phyloP scores from a whole-genome alignment of 345 rosid genomes.

The Lumnitzera racemosa region DNA sequence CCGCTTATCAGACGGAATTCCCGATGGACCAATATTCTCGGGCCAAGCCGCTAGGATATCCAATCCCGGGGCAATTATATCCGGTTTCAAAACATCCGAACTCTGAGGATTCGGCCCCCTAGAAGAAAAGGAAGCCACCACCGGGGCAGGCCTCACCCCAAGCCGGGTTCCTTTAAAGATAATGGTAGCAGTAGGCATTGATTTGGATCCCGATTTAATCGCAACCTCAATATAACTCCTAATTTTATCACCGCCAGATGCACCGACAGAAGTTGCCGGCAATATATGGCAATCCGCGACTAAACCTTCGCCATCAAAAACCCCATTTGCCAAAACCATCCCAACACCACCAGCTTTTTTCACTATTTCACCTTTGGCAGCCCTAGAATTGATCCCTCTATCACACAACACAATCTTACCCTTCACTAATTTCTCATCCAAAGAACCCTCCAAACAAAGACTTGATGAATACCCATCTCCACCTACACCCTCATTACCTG shows the following conservation, averaged over 20 bases:
- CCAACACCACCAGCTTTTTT: slow-evolving; percentile 75
- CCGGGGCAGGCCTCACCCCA: slow-evolving; percentile 69
- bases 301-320: slow-evolving; percentile 82
- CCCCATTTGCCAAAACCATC: slow-evolving; percentile 87
- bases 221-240: slow-evolving; percentile 46
- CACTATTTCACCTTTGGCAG: slow-evolving; percentile 80
- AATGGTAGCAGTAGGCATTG: slow-evolving; percentile 58
- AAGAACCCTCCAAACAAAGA: slow-evolving; percentile 71
- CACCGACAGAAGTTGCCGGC: slow-evolving; percentile 78
- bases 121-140: slow-evolving; percentile 84
- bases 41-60: slow-evolving; percentile 98
- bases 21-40: slow-evolving; percentile 67
- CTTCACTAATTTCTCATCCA: slow-evolving; percentile 49
- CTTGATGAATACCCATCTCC: slow-evolving; percentile 71
- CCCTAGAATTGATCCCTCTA: slow-evolving; percentile 81
- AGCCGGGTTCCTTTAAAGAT: slow-evolving; percentile 71
- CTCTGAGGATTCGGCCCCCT: slow-evolving; percentile 78
- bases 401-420: slow-evolving; percentile 83
- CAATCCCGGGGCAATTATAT: slow-evolving; percentile 82
- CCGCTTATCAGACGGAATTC: slow-evolving; percentile 52
- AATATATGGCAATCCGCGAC: slow-evolving; percentile 88
- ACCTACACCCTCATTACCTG: slow-evolving; percentile 40
- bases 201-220: slow-evolving; percentile 25
- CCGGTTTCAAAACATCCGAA: slow-evolving; percentile 81
- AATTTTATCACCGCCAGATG: slow-evolving; percentile 55